Conservation (phyloP, 768 basidiomycete genomes). For the Pleurotus giganteus region DNA sequence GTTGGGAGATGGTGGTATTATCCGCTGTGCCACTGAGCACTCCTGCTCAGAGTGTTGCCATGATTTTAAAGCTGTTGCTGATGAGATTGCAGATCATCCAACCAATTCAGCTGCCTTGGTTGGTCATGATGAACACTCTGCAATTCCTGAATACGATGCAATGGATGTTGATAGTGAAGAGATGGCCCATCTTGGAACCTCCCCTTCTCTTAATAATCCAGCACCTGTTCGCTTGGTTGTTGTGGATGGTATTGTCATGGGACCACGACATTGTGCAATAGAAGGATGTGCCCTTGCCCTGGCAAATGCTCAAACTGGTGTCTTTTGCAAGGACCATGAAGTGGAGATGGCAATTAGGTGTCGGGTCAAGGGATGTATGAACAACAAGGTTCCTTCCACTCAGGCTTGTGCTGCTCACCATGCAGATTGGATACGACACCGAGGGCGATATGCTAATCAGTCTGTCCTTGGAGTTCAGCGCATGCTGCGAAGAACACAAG, state of each 20-base stretch:
- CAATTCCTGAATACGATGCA: constrained; percentile 9
- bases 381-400: neutral
- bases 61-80: constrained; percentile 11
- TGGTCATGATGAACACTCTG: constrained; percentile 14
- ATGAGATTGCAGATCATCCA: neutral
- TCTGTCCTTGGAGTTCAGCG: constrained; percentile 17
- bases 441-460: no score
- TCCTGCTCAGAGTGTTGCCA: constrained; percentile 14
- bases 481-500: constrained; percentile 14
- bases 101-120: constrained; percentile 12
- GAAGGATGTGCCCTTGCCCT: constrained; percentile 5
- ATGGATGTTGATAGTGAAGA: neutral
- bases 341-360: neutral
- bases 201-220: neutral
- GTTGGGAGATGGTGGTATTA: constrained; percentile 13
- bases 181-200: neutral
- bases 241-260: constrained; percentile 16
- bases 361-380: constrained; percentile 8
- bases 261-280: constrained; percentile 12
- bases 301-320: constrained; percentile 5
- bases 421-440: no score
- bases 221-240: constrained; percentile 12
- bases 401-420: no score
- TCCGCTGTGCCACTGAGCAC: constrained; percentile 12
- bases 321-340: constrained; percentile 6